These are phyloP conservation scores for Pisolithus microcarpus DNA, from an alignment of 768 basidiomycete species.

Conservation along the genomic window DNA sequence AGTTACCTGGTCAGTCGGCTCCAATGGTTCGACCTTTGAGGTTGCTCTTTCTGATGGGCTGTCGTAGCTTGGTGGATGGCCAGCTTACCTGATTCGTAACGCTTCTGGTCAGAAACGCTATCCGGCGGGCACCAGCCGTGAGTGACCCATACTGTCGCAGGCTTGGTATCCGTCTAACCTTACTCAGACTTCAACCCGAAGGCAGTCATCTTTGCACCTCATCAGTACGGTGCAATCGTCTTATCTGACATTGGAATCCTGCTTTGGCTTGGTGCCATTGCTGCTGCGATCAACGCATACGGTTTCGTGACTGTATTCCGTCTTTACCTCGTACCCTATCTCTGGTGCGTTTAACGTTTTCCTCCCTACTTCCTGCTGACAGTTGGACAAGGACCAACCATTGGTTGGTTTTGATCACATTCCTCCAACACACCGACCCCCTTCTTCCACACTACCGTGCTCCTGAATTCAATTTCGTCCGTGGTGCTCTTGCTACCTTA, in stretches of 20 bases:
- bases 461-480: constrained; percentile 83
- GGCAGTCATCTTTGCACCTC: constrained; percentile 76
- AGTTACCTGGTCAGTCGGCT: constrained; percentile 50
- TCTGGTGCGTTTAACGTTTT: constrained; percentile 44
- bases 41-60: not conserved
- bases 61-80: constrained; percentile 73
- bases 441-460: constrained; percentile 90
- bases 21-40: not conserved
- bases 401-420: constrained; percentile 95
- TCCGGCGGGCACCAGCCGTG: constrained; percentile 73
- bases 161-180: not conserved
- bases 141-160: constrained; percentile 22
- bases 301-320: constrained; percentile 71
- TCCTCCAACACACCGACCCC: constrained; percentile 97
- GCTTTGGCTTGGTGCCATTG: constrained; percentile 59
- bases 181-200: constrained; percentile 65
- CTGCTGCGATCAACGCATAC: constrained; percentile 46
- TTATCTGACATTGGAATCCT: constrained; percentile 78
- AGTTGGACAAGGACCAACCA: constrained; percentile 60
- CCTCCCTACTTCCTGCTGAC: not conserved
- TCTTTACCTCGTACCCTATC: constrained; percentile 82
- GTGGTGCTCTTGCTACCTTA: constrained; percentile 87
- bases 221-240: constrained; percentile 71
- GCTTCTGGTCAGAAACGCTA: constrained; percentile 82
- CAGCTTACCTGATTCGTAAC: constrained; percentile 72